Base-by-base conservation (phyloP, 2,329 filamentous ascomycete species). In the Epicoccum sorghinum region DNA sequence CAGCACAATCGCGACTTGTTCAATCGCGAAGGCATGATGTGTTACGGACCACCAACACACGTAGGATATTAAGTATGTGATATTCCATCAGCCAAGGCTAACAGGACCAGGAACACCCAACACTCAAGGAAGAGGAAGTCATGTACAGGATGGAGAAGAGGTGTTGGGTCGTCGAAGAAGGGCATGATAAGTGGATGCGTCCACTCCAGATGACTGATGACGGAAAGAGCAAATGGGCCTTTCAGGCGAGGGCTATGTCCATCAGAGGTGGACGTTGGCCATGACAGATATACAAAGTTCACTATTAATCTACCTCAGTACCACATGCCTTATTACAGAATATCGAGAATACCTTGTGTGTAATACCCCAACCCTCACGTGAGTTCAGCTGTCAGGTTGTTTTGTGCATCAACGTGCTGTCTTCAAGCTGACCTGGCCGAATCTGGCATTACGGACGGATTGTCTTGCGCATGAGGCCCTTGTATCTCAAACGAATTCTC, bases 131-230 rank as follows among this genome's bases (percentile, higher is more conserved):
- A 8, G 46, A 46, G 24, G 47, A 50, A 18, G 47, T 55, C 13
- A 50, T 50, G 52, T 55, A 22, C 29, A 23, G 37, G 1, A 41
- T 24, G 37, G 36, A 46, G 36, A 45, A 39, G 38, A 50, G 52
- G 33, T 55, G 52, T n/a, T 55, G 52, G 47, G 10, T 27, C 7
- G 13, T 42, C 0, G 24, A 55, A 27, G 29, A 38, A 18, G 37
- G 42, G 3, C 36, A 47, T 45, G 52, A 55, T 39, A 13, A 38
- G 42, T 55, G 52, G 52, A 30, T 55, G 52, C 47, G 47, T 10
- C 52, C 52, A 7, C 14, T 50, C 6, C 12, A 14, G 4, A 14
- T 46, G 9, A 36, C 45, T 4, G 30, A 37, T 8, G 36, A 50
- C 13, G 52, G 47, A 29, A 37, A 37, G 5, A 38, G 25, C 18